These are phyloP conservation scores for Hypoxylon sp. DNA, from an alignment of 2,329 filamentous ascomycete genomes.

Conservation along the genomic window DNA sequence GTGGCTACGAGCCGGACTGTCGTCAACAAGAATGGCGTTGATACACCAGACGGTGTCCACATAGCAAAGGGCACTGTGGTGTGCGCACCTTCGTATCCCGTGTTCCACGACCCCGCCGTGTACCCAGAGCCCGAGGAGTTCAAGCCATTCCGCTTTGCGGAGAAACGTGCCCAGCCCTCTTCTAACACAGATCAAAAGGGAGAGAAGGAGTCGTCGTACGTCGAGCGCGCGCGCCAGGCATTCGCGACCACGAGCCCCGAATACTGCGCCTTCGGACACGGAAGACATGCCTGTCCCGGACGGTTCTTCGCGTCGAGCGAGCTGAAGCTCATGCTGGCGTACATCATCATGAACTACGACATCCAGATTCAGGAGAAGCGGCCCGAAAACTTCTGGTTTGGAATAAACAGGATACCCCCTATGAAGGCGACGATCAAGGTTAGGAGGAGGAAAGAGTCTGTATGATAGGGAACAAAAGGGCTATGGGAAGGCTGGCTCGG, in stretches of 20 bases:
- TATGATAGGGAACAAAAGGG: not conserved
- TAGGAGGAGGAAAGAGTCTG: slow-evolving; percentile 35
- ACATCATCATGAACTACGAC: slow-evolving; percentile 46
- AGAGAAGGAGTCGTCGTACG: slow-evolving; percentile 24
- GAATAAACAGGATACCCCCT: slow-evolving; percentile 48
- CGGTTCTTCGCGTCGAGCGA: slow-evolving; percentile 56
- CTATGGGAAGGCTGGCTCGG: not conserved
- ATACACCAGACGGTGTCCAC: slow-evolving; percentile 53
- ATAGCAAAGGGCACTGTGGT: slow-evolving; percentile 49
- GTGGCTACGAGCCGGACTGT: slow-evolving; percentile 47
- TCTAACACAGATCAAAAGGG: not conserved
- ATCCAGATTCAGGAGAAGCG: slow-evolving; percentile 45
- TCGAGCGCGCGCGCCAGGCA: slow-evolving; percentile 42
- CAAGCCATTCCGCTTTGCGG: slow-evolving; percentile 46
- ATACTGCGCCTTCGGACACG: slow-evolving; percentile 55
- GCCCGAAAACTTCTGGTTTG: slow-evolving; percentile 52
- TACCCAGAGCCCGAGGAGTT: slow-evolving; percentile 60
- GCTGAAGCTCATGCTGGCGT: slow-evolving; percentile 53
- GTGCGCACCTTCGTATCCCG: slow-evolving; percentile 49
- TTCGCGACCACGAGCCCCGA: slow-evolving; percentile 52
- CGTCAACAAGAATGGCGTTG: slow-evolving; percentile 46
- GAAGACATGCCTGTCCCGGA: slow-evolving; percentile 56
- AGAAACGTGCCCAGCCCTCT: slow-evolving; percentile 22
- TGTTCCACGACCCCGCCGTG: slow-evolving; percentile 56
- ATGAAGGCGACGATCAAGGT: slow-evolving; percentile 49